Base-by-base conservation (phyloP, 352 stramenopile genomes). In the Phytophthora europaea region DNA sequence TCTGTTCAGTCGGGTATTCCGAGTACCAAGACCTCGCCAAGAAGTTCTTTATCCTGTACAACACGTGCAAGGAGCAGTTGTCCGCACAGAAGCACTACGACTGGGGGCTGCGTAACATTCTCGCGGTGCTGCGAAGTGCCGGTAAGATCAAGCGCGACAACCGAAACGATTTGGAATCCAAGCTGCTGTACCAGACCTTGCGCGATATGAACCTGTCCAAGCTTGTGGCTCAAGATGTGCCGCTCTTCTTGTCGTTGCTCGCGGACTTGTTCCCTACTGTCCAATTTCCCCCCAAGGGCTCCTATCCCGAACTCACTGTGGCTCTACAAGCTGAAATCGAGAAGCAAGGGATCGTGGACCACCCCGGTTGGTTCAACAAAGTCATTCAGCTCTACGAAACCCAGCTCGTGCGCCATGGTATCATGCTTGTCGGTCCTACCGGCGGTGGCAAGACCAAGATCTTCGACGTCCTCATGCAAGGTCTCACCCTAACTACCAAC, bases 171-270 rank as follows among this genome's bases (percentile, higher is more conserved):
- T 83, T 85, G n/a, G 93, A 98, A 67, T 83, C 93, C 2, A 94
- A 95, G 54, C 64, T 98, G 23, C 65, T 98, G 47, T 96, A 97
- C 51, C 88, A 95, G 71, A 98, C 94, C 1, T 68, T 98, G 8
- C 88, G 94, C 67, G 98, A 99, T 72, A 99, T 99, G 97, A 99
- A 99, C 72, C 76, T 99, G 56, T 98, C 93, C 43, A 99, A 99
- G 81, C 83, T 99, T 15, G 97, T 99, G 5, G 96, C 97, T 3
- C 97, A 99, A 82, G 98, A 99, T 75, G 97, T 99, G 8, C 98
- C 98, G 22, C 76, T 99, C 0, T 99, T 99, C 78, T 77, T 99
- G 26, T 99, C 96, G 12, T 74, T 99, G 20, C 85, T 99, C 0
- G 93, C 95, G 8, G 98, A 99, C 73, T 83, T 99, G 36, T 99